phyloP scores from a whole-genome alignment of 306 rosid genomes.

The Citrullus mucosospermus region DNA sequence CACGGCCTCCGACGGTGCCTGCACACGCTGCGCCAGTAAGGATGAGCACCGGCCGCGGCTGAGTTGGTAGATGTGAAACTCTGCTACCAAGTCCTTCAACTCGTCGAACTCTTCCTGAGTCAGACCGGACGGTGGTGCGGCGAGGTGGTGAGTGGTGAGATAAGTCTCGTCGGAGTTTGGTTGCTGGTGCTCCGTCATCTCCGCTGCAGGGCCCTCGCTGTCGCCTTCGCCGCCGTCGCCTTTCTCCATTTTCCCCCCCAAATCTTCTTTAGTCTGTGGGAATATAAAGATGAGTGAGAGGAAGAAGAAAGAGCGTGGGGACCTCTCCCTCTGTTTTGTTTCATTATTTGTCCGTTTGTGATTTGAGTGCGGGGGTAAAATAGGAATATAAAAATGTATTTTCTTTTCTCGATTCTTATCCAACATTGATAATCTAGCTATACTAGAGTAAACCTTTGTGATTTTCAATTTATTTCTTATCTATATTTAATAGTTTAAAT shows the following conservation, averaged over 20 bases:
- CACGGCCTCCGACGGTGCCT: neutral
- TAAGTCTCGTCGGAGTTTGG: neutral
- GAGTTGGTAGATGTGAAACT: slow-evolving; percentile 7
- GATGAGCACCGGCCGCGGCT: slow-evolving; percentile 1
- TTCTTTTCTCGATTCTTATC: too few relatives aligned
- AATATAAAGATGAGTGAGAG: neutral
- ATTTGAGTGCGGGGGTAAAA: neutral
- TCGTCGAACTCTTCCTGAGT: slow-evolving; percentile 1
- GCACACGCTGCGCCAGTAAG: neutral
- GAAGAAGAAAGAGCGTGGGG: neutral
- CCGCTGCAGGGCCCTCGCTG: neutral
- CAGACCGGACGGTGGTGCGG: neutral
- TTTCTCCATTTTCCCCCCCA: neutral
- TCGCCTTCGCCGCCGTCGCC: neutral
- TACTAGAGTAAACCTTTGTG: too few relatives aligned
- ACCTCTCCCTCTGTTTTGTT: neutral
- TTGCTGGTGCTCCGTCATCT: neutral
- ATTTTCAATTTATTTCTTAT: too few relatives aligned
- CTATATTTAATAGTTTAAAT: too few relatives aligned
- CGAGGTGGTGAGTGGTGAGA: neutral
- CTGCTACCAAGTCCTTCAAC: neutral
- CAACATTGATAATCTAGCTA: too few relatives aligned
- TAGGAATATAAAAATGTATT: neutral
- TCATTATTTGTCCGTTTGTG: neutral
- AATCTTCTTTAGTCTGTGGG: neutral